These are phyloP conservation scores for Psilocybe azurescens DNA, from an alignment of 768 basidiomycete genomes.

Conservation along the genomic window DNA sequence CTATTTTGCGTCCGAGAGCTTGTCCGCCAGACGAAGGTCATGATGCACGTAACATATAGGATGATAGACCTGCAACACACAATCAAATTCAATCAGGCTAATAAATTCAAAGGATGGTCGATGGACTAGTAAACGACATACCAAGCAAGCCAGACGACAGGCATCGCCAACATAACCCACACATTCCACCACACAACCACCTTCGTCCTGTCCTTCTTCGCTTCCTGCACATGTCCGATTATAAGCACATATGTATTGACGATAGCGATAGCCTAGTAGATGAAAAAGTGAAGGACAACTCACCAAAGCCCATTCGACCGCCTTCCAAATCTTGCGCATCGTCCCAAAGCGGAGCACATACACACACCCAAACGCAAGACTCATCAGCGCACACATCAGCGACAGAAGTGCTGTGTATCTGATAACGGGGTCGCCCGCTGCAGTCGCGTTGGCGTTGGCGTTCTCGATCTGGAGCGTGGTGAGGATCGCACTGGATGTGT, in stretches of 20 bases:
- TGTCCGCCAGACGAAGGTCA: slow-evolving; percentile 63
- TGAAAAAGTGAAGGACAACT: background rate
- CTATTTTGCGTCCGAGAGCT: slow-evolving; percentile 25
- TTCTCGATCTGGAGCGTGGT: slow-evolving; percentile 35
- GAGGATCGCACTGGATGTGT: slow-evolving; percentile 30
- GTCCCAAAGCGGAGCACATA: slow-evolving; percentile 67
- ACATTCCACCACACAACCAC: slow-evolving; percentile 55
- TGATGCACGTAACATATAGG: slow-evolving; percentile 55
- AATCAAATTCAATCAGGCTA: background rate
- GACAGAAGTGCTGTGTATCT: slow-evolving; percentile 60
- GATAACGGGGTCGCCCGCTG: slow-evolving; percentile 49
- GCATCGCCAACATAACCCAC: slow-evolving; percentile 67
- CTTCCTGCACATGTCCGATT: slow-evolving; percentile 44
- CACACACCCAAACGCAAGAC: slow-evolving; percentile 63
- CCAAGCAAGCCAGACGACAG: slow-evolving; percentile 67
- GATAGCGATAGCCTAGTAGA: background rate
- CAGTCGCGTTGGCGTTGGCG: slow-evolving; percentile 25
- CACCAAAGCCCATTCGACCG: slow-evolving; percentile 66
- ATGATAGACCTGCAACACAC: slow-evolving; percentile 56
- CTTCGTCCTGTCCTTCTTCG: slow-evolving; percentile 34
- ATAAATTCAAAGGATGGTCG: background rate
- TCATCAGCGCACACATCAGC: slow-evolving; percentile 61
- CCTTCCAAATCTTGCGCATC: slow-evolving; percentile 66
- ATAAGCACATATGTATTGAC: background rate
- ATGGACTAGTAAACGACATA: slow-evolving; percentile 21